Evolutionary conservation across 257 asterid species (phyloP).

Genomic region (Nicotiana attenuata): DNA sequence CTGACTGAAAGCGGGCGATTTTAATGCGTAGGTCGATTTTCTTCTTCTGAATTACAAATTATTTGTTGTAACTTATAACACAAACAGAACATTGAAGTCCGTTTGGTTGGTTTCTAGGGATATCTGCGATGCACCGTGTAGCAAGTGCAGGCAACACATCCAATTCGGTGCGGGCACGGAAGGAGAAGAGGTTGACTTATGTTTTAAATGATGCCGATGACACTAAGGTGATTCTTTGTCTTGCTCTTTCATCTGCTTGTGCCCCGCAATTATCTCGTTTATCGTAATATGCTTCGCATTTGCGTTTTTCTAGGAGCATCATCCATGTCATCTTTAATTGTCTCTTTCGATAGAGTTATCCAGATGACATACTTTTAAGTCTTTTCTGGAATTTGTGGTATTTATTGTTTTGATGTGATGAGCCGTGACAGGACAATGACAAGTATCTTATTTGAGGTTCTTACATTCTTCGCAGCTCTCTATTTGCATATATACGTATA

Average conservation of each 20-base stretch:
- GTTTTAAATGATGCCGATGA: constrained; percentile 73
- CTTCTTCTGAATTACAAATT: neutral
- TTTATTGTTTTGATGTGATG: neutral
- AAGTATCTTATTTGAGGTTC: neutral
- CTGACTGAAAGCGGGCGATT: neutral
- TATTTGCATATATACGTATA: neutral
- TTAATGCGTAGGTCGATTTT: neutral
- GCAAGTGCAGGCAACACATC: constrained; percentile 77
- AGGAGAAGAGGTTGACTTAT: constrained; percentile 85
- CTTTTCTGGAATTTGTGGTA: neutral
- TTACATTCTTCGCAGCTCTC: neutral
- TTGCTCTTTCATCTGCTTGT: neutral
- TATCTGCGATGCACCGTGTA: constrained; percentile 84
- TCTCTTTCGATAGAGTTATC: neutral
- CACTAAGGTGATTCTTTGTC: constrained; percentile 49
- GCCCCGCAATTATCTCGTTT: neutral
- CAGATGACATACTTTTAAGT: neutral
- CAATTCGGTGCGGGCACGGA: constrained; percentile 67
- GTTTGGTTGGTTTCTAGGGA: constrained; percentile 20
- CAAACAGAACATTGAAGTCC: neutral
- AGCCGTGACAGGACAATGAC: neutral
- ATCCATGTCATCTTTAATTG: neutral
- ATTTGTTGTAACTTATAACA: neutral
- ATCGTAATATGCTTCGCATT: neutral
- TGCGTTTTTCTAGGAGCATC: neutral